phyloP scores from a whole-genome alignment of 768 basidiomycete genomes.

The Hirschioporus abietinus region DNA sequence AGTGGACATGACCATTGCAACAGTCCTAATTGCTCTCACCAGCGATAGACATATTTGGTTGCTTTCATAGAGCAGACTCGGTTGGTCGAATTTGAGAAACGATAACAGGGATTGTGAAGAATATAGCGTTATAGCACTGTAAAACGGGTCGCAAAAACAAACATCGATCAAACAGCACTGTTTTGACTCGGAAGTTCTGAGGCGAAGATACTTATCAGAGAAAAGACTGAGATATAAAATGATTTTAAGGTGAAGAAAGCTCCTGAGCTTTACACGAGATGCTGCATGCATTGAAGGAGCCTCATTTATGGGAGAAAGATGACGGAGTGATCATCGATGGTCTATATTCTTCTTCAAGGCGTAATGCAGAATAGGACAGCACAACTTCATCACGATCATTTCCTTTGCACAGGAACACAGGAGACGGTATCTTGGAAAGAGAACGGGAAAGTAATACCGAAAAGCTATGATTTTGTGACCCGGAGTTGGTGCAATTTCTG shows the following conservation, averaged over 20 bases:
- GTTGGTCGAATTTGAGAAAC: background rate
- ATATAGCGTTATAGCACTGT: too few relatives aligned
- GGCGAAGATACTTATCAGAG: background rate
- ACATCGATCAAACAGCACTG: background rate
- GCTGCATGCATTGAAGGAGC: too few relatives aligned
- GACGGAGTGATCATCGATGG: too few relatives aligned
- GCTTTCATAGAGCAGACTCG: background rate
- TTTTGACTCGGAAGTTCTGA: background rate
- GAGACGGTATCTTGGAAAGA: too few relatives aligned
- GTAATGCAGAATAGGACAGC: background rate
- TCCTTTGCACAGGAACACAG: too few relatives aligned
- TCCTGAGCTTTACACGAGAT: background rate
- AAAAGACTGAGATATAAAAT: background rate
- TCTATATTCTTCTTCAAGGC: background rate
- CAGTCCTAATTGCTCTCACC: background rate
- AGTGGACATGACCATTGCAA: background rate
- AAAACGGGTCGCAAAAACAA: too few relatives aligned
- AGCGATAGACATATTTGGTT: background rate
- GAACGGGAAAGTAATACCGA: too few relatives aligned
- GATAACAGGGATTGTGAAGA: too few relatives aligned
- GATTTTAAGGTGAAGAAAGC: background rate
- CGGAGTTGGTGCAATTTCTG: too few relatives aligned
- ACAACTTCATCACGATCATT: too few relatives aligned
- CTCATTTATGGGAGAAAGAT: too few relatives aligned
- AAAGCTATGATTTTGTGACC: too few relatives aligned